Evolutionary conservation across 768 basidiomycete genomes (phyloP), one percentile per base, ranked within the genome.

Genomic region (Trametes maxima): DNA sequence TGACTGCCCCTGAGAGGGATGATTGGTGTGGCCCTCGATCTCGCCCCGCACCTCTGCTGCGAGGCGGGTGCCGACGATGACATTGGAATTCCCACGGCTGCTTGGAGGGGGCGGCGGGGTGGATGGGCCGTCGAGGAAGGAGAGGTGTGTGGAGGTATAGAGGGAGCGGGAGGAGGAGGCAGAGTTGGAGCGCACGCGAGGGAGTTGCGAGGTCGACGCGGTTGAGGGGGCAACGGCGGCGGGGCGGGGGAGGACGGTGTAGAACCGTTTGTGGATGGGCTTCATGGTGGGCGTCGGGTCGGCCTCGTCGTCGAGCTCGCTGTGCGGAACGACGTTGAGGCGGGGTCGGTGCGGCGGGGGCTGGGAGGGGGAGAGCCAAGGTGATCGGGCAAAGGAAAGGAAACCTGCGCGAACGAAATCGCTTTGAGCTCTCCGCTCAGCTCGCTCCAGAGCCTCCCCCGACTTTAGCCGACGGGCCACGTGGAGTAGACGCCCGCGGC

Each of bases 31-130:
- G 17, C 70, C 69, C 42, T 81, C 78, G 28, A 74, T 72, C 63
- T 83, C 82, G 57, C 76, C 76, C 55, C 76, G 78, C n/a, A 71
- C 78, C 55, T 84, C 80, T 52, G 78, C 73, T 14, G 79, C 77
- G 19, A 81, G 75, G 2, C 82, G 80, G 5, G 78, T 73, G 10
- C 77, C 74, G 0, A 79, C 72, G 17, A 79, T 68, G 44, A 76
- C 52, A 43, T 79, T 75, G 2, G 76, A 71, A 50, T 79, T 75
- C 17, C 75, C 72, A 0, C 78, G 79, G 11, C 79, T 72, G 6
- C 78, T 76, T 16, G 76, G 73, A 0, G 79, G 75, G 0, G 77
- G 76, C 0, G 79, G 74, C 2, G 70, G 72, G 1, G 75, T 72
- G 5, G 70, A 67, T 6, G 73, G 73, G 1, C 77, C 68, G 57